Base-by-base conservation (phyloP, 1,139 yeast genomes). In the Suhomyces coccinellae region DNA sequence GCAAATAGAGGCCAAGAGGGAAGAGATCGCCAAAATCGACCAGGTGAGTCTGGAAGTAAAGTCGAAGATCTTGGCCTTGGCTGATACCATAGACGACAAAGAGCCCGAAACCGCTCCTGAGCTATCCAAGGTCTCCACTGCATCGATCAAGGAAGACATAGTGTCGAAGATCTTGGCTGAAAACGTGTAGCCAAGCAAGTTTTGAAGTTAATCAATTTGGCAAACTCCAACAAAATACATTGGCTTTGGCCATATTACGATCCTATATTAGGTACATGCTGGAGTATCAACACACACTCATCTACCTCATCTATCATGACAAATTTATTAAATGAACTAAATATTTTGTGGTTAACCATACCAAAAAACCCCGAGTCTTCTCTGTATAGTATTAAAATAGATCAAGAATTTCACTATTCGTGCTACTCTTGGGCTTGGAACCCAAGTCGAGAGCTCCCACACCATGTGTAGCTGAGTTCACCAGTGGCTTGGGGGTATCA, bases 21-120 rank as follows among this genome's bases (percentile, higher is more conserved):
- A 59, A 9, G 87, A 83, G 53, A 82, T 82, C n/a, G 63, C 62
- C 22, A 64, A 69, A 32, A 80, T 83, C 26, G 77, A 80, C 34
- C 61, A 59, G 22, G 75, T 73, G 3, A 71, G 80, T 46, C 53
- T 52, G 3, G 75, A 76, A 6, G 79, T 81, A 12, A 74, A 69
- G 46, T 54, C 53, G 2, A 73, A 71, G 49, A 67, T 83, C 16
- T 53, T 61, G 36, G 51, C 51, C 20, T 58, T 77, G 47, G 40
- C 55, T 2, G 47, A 48, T 12, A 38, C 39, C 6, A 45, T 45
- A 16, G 41, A 44, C 11, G 37, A 40, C 11, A 24, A 32, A 2
- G 31, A 11, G 12, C 30, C 29, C 7, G 33, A 16, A 10, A 16
- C 13, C 7, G 14, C 12, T 2, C 26, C 27, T 4, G 40, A 30